Evolutionary conservation across 2,329 filamentous ascomycete genomes (phyloP), one percentile per base, ranked within the genome.

Genomic region (Xylariaceae sp.): DNA sequence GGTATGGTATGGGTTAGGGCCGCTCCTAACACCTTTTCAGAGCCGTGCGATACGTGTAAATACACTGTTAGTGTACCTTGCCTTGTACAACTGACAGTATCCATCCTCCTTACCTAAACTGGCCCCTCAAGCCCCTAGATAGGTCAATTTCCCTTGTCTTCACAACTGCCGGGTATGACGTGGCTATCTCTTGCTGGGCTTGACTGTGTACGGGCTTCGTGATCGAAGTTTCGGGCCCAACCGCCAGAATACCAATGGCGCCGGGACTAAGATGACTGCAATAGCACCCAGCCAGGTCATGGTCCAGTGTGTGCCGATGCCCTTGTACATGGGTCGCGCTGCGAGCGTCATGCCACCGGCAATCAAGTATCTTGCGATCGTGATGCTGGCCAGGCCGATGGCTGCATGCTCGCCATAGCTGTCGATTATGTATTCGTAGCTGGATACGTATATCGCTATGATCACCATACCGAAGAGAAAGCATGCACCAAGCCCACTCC

Each of bases 371-470:
- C 57, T 48, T 3, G 51, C 44, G 45, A 55, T 55, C 0, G 57
- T 61, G 35, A 62, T 58, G 33, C 58, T 60, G 4, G 57, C 55
- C 21, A 62, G 44, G 8, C 36, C 43, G 12, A 52, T 54, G 6
- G 56, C 74, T 0, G 73, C 66, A 44, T 73, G 74, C 6, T 63
- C 63, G 30, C 71, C 69, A 48, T 78, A 79, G 8, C 63, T 64
- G 47, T 78, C 73, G 41, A 78, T 77, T 36, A 79, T 70, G 50
- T 79, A 79, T 60, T 73, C 68, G 39, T 74, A 75, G 28, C 60
- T 66, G 36, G 62, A 65, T 43, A 74, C 68, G 54, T 73, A 75
- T 9, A 74, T 60, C 32, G 63, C 65, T 8, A 70, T 63, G 19
- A 69, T 63, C 1, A 69, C 71, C 44, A 67, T 68, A 5, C 74